These are phyloP conservation scores for Hymenoscyphus infarciens DNA, from an alignment of 2,329 filamentous ascomycete species.

Conservation along the genomic window DNA sequence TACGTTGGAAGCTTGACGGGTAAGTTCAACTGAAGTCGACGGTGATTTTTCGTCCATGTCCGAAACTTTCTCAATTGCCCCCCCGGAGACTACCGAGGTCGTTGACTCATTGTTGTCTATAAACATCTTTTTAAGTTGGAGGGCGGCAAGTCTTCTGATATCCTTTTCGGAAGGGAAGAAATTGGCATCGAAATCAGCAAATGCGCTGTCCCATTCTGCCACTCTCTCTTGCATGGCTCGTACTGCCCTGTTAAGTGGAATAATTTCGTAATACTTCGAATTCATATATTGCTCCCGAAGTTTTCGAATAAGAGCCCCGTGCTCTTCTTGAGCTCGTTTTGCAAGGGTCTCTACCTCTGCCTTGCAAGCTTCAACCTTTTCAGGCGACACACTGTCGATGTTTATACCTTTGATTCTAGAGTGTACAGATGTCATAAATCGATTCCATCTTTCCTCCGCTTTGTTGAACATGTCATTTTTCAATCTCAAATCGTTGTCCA, in stretches of 20 bases:
- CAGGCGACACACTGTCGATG: conserved; percentile 83
- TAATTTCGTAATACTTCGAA: conserved; percentile 94
- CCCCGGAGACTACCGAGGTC: conserved; percentile 66
- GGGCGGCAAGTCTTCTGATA: conserved; percentile 83
- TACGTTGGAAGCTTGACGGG: conserved; percentile 36
- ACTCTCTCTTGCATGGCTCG: conserved; percentile 90
- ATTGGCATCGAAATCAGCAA: conserved; percentile 85
- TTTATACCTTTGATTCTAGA: conserved; percentile 82
- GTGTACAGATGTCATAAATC: conserved; percentile 85
- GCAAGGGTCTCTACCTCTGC: conserved; percentile 74
- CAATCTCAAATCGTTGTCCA: conserved; percentile 85
- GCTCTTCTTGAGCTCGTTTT: conserved; percentile 80
- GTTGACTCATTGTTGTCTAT: conserved; percentile 77
- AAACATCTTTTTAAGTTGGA: conserved; percentile 94
- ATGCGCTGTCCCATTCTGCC: conserved; percentile 87
- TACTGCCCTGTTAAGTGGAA: conserved; percentile 85
- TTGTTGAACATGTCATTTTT: conserved; percentile 88
- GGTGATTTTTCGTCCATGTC: conserved; percentile 45
- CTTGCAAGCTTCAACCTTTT: conserved; percentile 79
- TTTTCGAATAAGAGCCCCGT: conserved; percentile 67
- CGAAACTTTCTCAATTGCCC: conserved; percentile 54
- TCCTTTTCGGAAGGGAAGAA: conserved; percentile 95
- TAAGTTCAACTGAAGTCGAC: conserved; percentile 31
- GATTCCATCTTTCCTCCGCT: conserved; percentile 76
- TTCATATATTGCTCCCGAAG: conserved; percentile 88